Percentiles rank a stretch among this genome's conserved stretches.
Conservation (phyloP, 2,329 filamentous ascomycete species). For the Diplodia scrobiculata region DNA sequence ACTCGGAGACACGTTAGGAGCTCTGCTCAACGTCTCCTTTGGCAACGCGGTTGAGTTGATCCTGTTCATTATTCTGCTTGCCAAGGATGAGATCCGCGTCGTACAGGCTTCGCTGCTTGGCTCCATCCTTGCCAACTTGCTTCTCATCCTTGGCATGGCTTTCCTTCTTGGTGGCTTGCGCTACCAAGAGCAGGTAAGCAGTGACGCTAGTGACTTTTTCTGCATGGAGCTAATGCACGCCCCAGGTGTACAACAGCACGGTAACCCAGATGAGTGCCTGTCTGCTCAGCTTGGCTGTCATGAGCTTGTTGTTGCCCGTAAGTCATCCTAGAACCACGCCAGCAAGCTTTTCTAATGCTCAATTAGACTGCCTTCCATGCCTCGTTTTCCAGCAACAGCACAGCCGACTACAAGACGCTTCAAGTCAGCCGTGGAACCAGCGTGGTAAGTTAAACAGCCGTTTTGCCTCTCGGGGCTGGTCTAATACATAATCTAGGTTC, state of each 20-base stretch:
- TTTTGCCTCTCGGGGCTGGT: conserved; percentile 12
- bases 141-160: conserved; percentile 88
- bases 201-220: conserved; percentile 31
- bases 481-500: conserved; percentile 54
- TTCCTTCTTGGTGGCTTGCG: conserved; percentile 84
- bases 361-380: conserved; percentile 82
- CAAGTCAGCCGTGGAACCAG: conserved; percentile 89
- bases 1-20: conserved; percentile 54
- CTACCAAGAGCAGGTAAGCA: conserved; percentile 74
- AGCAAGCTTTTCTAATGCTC: not conserved
- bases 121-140: conserved; percentile 83
- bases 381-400: conserved; percentile 66
- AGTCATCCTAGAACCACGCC: conserved; percentile 36
- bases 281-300: conserved; percentile 84
- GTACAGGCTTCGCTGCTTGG: conserved; percentile 89
- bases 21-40: conserved; percentile 56
- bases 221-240: conserved; percentile 31
- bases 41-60: conserved; percentile 58
- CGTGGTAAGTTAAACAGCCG: conserved; percentile 60
- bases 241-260: conserved; percentile 84
- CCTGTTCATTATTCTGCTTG: conserved; percentile 51
- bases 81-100: conserved; percentile 76
- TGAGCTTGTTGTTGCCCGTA: conserved; percentile 81
- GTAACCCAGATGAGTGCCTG: conserved; percentile 97
- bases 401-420: conserved; percentile 71